These are phyloP conservation scores for Monosporascus sp. DNA, from an alignment of 2,329 filamentous ascomycete species.

Conservation along the genomic window DNA sequence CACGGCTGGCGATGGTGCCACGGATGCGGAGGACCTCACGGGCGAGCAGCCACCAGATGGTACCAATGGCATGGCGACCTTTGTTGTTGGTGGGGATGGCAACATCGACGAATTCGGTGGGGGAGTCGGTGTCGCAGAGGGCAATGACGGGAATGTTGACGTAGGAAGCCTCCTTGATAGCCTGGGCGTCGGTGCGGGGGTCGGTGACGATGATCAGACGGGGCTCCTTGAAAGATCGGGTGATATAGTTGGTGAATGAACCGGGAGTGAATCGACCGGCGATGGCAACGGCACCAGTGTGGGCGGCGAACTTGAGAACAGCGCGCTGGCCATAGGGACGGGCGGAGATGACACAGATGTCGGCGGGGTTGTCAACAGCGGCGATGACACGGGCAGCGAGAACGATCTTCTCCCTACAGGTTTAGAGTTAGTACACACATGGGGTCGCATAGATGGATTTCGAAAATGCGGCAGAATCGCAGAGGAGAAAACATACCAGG, in stretches of 20 bases:
- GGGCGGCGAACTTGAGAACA: constrained; percentile 98
- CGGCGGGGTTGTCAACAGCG: constrained; percentile 98
- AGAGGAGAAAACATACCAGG: constrained; percentile 64
- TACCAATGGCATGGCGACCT: constrained; percentile 97
- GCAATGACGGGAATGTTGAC: constrained; percentile 99
- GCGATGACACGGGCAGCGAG: constrained; percentile 98
- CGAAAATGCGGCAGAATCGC: not conserved
- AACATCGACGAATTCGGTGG: constrained; percentile 99
- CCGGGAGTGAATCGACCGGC: constrained; percentile 99
- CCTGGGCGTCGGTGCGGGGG: constrained; percentile 98
- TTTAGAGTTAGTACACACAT: constrained; percentile 3
- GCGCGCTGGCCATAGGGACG: constrained; percentile 99
- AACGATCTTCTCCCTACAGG: constrained; percentile 94
- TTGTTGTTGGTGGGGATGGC: constrained; percentile 99
- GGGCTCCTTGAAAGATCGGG: constrained; percentile 99
- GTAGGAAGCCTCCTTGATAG: constrained; percentile 99
- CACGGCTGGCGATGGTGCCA: constrained; percentile 91
- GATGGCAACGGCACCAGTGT: constrained; percentile 97
- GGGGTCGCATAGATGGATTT: not conserved
- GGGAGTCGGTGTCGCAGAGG: constrained; percentile 98
- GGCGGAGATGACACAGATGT: constrained; percentile 98
- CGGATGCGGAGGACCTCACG: constrained; percentile 99
- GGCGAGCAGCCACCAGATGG: constrained; percentile 99
- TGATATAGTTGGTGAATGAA: constrained; percentile 99
- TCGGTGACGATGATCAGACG: constrained; percentile 99